Conservation (phyloP, 345 rosid species). For the Schrenkiella parvula region DNA sequence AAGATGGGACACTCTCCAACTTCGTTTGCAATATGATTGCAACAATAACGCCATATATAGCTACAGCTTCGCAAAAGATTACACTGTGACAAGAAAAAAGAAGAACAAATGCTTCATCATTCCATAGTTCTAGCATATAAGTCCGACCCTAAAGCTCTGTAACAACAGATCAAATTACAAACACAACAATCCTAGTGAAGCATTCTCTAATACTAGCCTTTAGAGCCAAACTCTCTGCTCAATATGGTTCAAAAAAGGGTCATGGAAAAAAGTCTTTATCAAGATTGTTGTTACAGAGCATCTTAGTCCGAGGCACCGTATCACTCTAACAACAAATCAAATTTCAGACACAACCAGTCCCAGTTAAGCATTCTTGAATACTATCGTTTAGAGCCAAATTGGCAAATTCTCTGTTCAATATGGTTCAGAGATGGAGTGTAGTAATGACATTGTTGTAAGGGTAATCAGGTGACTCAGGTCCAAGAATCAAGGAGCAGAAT, state of each 20-base stretch:
- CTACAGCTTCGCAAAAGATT: constrained; percentile 98
- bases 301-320: background rate
- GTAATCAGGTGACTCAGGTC: background rate
- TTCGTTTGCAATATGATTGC: constrained; percentile 97
- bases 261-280: background rate
- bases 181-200: background rate
- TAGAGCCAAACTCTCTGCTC: background rate
- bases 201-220: background rate
- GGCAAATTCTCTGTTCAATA: background rate
- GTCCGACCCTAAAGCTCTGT: background rate
- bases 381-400: background rate
- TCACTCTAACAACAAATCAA: constrained; percentile 1
- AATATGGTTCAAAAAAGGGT: background rate
- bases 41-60: constrained; percentile 96
- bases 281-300: constrained; percentile 1
- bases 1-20: constrained; percentile 81
- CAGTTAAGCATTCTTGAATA: background rate
- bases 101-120: constrained; percentile 5
- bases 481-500: background rate
- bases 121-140: background rate
- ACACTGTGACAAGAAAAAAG: constrained; percentile 49
- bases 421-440: background rate
- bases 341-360: background rate
- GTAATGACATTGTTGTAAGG: background rate
- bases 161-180: background rate